These are phyloP conservation scores for Metarhizium brunneum DNA, from an alignment of 2,329 filamentous ascomycete species.

Conservation along the genomic window DNA sequence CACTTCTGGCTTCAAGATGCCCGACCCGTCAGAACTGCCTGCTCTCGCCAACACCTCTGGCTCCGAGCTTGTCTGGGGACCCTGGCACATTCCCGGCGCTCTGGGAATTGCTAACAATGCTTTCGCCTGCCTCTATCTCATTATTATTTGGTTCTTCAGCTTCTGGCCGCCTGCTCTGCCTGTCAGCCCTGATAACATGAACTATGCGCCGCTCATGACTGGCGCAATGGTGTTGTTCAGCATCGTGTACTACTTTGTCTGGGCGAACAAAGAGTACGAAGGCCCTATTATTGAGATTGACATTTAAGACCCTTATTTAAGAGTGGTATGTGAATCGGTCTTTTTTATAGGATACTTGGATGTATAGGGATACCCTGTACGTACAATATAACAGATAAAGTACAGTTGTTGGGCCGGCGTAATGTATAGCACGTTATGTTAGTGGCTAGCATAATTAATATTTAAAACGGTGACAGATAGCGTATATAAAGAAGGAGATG, in stretches of 20 bases:
- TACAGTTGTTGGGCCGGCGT: no score
- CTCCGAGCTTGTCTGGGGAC: conserved; percentile 37
- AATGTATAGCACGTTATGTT: no score
- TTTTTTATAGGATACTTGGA: no score
- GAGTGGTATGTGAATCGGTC: no score
- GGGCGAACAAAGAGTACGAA: conserved; percentile 32
- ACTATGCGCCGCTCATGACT: conserved; percentile 37
- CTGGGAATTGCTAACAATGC: conserved; percentile 45
- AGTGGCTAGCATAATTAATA: no score
- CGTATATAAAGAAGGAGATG: no score
- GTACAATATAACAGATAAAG: no score
- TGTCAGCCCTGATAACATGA: conserved; percentile 25
- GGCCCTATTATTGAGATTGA: conserved; percentile 29
- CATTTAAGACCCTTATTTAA: neutral
- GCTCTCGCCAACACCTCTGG: conserved; percentile 20
- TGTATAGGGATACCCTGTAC: no score
- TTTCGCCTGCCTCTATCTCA: conserved; percentile 42
- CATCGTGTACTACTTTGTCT: conserved; percentile 34
- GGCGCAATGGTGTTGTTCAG: conserved; percentile 32
- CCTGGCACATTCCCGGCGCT: conserved; percentile 41
- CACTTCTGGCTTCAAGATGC: conserved; percentile 17
- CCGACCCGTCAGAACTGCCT: conserved; percentile 13
- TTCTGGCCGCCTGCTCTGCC: conserved; percentile 36
- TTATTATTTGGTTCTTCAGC: conserved; percentile 47
- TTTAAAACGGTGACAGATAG: no score